A percentile compares a stretch with the other conserved stretches of the same genome.
These are phyloP conservation scores for Trichoderma koningii DNA, from an alignment of 2,329 filamentous ascomycete species.

Conservation along the genomic window DNA sequence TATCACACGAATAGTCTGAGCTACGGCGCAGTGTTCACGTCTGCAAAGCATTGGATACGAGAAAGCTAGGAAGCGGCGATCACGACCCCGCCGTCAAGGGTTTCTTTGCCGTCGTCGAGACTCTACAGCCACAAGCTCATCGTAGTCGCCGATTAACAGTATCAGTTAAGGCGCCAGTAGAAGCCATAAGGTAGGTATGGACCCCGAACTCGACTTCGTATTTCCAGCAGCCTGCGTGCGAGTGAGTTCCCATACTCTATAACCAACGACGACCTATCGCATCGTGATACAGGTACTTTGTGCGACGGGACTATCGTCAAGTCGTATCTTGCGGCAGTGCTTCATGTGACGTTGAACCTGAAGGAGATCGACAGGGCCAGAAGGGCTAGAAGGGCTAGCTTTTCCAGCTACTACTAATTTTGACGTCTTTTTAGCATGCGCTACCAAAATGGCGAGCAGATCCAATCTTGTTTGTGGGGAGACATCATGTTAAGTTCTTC, in stretches of 20 bases:
- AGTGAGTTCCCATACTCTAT: too few species aligned
- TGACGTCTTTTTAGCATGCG: constrained; percentile 3
- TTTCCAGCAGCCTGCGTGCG: background rate
- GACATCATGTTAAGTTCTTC: background rate
- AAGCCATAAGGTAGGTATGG: background rate
- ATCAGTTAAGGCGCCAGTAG: background rate
- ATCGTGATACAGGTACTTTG: background rate
- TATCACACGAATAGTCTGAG: background rate
- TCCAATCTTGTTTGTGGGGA: constrained; percentile 14
- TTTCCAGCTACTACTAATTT: constrained; percentile 9
- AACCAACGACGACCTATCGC: too few species aligned
- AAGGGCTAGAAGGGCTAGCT: background rate
- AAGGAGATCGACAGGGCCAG: constrained; percentile 23
- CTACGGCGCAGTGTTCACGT: background rate
- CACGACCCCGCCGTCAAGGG: background rate
- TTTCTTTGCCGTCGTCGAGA: background rate
- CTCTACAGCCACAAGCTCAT: background rate
- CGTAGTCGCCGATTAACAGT: background rate
- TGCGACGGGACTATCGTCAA: background rate
- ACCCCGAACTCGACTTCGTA: background rate
- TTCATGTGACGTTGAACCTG: background rate
- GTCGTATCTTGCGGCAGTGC: background rate
- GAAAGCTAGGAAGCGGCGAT: background rate
- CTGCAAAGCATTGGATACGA: background rate
- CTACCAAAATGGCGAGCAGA: background rate